Percentiles rank a stretch among this genome's conserved stretches.
Evolutionary conservation across 1,284 basidiomycete genomes (phyloP).

Genomic region (Coniferiporia sulphurascens): DNA sequence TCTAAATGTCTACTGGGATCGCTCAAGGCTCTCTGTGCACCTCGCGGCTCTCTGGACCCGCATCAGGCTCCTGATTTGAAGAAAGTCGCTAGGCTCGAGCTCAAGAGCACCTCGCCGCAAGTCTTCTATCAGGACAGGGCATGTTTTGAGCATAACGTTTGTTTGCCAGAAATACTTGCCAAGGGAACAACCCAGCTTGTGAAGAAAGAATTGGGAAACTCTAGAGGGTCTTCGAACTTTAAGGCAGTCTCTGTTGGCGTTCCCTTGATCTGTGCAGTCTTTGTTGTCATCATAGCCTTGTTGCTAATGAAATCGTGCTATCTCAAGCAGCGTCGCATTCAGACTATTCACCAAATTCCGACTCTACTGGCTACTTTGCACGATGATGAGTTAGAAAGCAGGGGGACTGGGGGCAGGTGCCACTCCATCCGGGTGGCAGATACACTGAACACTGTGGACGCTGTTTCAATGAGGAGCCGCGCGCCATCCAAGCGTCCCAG

Average conservation of each 20-base stretch:
- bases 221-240: not conserved
- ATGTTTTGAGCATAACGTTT: not conserved
- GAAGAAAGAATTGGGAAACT: not conserved
- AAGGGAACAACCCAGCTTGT: not conserved
- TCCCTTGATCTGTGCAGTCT: constrained; percentile 3
- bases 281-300: not conserved
- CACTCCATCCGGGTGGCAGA: not conserved
- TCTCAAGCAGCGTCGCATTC: constrained; percentile 13
- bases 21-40: not conserved
- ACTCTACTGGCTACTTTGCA: not conserved
- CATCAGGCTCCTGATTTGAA: not conserved
- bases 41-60: not conserved
- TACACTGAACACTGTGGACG: not conserved
- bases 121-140: not conserved
- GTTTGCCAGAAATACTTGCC: not conserved
- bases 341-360: constrained; percentile 14
- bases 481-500: not conserved
- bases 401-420: not conserved
- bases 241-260: not conserved
- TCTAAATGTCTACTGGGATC: not conserved
- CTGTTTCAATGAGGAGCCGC: not conserved
- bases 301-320: constrained; percentile 11
- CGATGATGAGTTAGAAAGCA: not conserved
- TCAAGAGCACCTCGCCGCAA: not conserved
- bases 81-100: not conserved